Evolutionary conservation across 768 basidiomycete species (phyloP).

Genomic region (Kwoniella sp.): DNA sequence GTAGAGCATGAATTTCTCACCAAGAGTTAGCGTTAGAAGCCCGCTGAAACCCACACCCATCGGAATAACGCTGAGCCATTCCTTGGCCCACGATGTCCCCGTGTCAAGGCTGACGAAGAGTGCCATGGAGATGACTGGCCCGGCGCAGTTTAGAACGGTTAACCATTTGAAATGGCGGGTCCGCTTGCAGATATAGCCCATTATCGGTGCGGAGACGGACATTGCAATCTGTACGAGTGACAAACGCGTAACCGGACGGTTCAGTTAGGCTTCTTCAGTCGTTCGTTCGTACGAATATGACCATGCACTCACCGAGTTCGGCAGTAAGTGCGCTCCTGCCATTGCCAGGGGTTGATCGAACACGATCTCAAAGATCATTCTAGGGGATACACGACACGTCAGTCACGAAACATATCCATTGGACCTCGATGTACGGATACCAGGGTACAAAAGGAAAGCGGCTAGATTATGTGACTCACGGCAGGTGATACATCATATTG

Average conservation of each 20-base stretch:
- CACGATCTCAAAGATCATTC: slow-evolving; percentile 28
- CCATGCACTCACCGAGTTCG: slow-evolving; percentile 14
- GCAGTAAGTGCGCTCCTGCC: slow-evolving; percentile 28
- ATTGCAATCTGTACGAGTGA: slow-evolving; percentile 25
- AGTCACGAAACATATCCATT: no score
- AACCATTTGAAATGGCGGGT: slow-evolving; percentile 27
- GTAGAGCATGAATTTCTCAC: no score
- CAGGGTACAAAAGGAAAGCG: no score
- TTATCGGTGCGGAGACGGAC: slow-evolving; percentile 19
- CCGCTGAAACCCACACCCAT: slow-evolving; percentile 28
- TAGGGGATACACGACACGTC: no score
- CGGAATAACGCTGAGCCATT: slow-evolving; percentile 26
- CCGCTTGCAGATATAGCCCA: slow-evolving; percentile 20
- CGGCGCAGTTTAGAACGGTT: slow-evolving; percentile 21
- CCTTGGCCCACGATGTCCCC: slow-evolving; percentile 9
- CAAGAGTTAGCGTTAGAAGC: slow-evolving; percentile 15
- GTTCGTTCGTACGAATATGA: no score
- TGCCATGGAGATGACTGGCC: slow-evolving; percentile 25
- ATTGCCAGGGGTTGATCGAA: slow-evolving; percentile 21
- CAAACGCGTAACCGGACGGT: no score
- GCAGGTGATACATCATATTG: slow-evolving; percentile 31
- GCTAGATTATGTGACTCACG: slow-evolving; percentile 10
- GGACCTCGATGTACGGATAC: no score
- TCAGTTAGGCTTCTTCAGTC: no score
- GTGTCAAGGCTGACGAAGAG: slow-evolving; percentile 9